Evolutionary conservation across 225 moss, liverwort and hornwort genomes (phyloP).

Genomic region (Lunularia cruciata): DNA sequence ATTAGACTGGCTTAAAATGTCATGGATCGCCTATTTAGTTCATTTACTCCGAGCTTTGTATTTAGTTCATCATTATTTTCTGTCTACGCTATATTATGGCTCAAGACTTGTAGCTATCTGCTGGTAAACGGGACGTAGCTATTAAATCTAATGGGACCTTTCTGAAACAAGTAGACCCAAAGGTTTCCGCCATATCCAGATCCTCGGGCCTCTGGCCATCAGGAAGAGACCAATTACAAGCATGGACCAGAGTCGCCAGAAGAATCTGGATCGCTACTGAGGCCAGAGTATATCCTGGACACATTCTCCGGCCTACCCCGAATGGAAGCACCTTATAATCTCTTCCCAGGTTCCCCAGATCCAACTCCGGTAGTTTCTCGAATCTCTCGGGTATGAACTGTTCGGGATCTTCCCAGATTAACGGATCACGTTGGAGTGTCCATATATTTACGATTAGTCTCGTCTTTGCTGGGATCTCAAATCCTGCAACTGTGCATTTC

Average conservation of each 20-base stretch:
- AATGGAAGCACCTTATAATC: no score
- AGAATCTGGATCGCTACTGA: no score
- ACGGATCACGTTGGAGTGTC: conserved; percentile 14
- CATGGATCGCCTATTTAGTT: no score
- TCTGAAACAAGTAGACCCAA: background rate
- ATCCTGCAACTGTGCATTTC: conserved; percentile 1
- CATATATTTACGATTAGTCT: background rate
- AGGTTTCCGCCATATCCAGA: background rate
- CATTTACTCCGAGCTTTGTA: no score
- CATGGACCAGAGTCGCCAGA: no score
- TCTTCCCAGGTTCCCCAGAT: no score
- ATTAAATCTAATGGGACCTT: conserved; percentile 2
- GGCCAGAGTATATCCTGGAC: no score
- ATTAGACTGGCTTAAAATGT: no score
- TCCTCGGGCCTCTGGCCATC: conserved; percentile 3
- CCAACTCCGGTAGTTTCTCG: conserved; percentile 14
- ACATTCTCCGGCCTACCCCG: no score
- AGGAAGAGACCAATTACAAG: background rate
- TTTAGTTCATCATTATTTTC: no score
- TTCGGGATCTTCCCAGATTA: conserved; percentile 27
- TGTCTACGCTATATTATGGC: no score
- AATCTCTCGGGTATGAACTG: conserved; percentile 47
- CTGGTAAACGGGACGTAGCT: conserved; percentile 4
- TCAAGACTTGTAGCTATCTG: no score
- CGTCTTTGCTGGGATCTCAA: background rate